Conservation (phyloP, 2,329 filamentous ascomycete genomes). For the Fusarium praegraminearum region DNA sequence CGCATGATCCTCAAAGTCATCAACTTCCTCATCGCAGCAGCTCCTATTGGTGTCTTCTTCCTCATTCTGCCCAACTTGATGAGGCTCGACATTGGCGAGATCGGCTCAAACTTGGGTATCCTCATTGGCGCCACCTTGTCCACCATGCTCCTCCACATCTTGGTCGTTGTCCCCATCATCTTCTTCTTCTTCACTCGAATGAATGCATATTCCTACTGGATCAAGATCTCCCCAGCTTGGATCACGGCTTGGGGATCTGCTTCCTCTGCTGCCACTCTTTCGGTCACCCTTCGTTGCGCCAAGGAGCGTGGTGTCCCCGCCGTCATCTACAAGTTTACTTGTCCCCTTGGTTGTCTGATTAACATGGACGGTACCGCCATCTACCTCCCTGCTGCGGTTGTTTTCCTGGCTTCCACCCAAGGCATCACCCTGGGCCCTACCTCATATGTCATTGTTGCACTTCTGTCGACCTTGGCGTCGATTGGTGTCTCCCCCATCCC, state of each 20-base stretch:
- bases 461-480: constrained; percentile 63
- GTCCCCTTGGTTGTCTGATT: constrained; percentile 62
- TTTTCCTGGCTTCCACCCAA: constrained; percentile 65
- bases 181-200: constrained; percentile 56
- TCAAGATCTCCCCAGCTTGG: constrained; percentile 63
- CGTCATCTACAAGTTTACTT: constrained; percentile 59
- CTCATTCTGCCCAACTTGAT: constrained; percentile 65
- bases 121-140: constrained; percentile 61
- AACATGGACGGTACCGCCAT: constrained; percentile 69
- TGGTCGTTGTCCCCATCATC: constrained; percentile 59
- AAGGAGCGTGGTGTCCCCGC: constrained; percentile 56
- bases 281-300: constrained; percentile 60
- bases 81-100: constrained; percentile 60
- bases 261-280: constrained; percentile 64
- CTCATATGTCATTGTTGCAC: constrained; percentile 62
- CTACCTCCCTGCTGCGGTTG: constrained; percentile 65
- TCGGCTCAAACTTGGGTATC: constrained; percentile 63
- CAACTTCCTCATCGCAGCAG: constrained; percentile 61
- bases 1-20: constrained; percentile 60
- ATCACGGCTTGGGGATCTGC: constrained; percentile 67
- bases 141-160: constrained; percentile 61
- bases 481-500: constrained; percentile 68
- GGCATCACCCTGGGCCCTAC: constrained; percentile 56
- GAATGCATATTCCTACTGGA: constrained; percentile 63
- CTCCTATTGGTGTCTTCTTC: constrained; percentile 66